A percentile compares a stretch with the other conserved stretches of the same genome.
Evolutionary conservation across 352 stramenopile genomes (phyloP).

Genomic region (Globisporangium barbulae): DNA sequence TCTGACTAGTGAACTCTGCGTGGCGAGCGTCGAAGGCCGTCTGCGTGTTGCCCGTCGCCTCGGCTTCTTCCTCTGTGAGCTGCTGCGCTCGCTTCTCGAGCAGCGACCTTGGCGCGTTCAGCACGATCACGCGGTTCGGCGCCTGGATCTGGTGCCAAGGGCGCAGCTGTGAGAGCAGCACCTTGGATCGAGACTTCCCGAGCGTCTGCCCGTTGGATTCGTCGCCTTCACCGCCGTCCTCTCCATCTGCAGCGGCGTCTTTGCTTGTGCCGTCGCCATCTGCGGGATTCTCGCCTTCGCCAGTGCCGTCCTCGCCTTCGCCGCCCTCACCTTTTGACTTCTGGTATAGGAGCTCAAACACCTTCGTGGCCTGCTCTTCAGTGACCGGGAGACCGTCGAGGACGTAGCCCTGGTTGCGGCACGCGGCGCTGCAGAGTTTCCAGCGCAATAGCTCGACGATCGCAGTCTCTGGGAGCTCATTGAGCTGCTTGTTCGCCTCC

Average conservation of each 20-base stretch:
- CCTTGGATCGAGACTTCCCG: constrained; percentile 34
- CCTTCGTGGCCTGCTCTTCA: constrained; percentile 36
- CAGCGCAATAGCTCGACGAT: constrained; percentile 57
- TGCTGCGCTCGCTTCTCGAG: constrained; percentile 55
- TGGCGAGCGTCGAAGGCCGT: constrained; percentile 44
- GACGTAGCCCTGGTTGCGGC: constrained; percentile 83
- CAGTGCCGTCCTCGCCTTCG: constrained; percentile 10
- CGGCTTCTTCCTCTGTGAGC: constrained; percentile 50
- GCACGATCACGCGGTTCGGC: constrained; percentile 70
- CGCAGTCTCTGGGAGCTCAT: constrained; percentile 31
- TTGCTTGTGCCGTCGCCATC: constrained; percentile 18
- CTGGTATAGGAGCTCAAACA: constrained; percentile 33
- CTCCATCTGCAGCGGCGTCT: constrained; percentile 16
- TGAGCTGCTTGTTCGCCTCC: constrained; percentile 15
- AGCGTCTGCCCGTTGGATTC: constrained; percentile 14
- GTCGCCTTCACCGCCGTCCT: constrained; percentile 17
- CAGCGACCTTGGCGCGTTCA: constrained; percentile 44
- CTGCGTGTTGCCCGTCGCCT: constrained; percentile 64
- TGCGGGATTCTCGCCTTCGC: constrained; percentile 15
- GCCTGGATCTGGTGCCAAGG: constrained; percentile 33
- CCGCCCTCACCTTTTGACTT: constrained; percentile 7
- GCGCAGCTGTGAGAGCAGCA: constrained; percentile 40
- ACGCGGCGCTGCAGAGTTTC: constrained; percentile 54
- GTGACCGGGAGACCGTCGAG: constrained; percentile 62
- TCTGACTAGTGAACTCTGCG: constrained; percentile 42